A percentile compares a stretch with the other conserved stretches of the same genome.
Conservation (phyloP, 805 yeast species). For the Nakazawaea ernobii region DNA sequence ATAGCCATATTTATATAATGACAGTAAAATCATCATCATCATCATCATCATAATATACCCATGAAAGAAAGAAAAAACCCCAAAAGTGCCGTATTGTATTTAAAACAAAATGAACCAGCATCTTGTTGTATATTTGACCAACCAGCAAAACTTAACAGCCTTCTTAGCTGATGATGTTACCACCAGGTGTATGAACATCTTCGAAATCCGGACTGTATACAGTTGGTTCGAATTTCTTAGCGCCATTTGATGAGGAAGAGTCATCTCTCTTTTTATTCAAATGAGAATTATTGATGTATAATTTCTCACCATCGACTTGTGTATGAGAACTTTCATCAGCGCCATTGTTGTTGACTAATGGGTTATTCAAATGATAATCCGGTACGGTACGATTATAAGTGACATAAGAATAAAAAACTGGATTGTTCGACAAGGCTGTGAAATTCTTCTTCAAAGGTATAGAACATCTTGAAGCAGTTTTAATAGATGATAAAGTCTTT, state of each 20-base stretch:
- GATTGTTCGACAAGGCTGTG: slow-evolving; percentile 6
- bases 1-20: too few relatives aligned
- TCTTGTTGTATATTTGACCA: too few relatives aligned
- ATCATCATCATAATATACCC: too few relatives aligned
- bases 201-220: slow-evolving; percentile 20
- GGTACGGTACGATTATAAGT: background rate
- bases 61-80: too few relatives aligned
- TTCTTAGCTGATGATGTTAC: slow-evolving; percentile 19
- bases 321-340: slow-evolving; percentile 22
- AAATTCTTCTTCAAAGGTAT: slow-evolving; percentile 4
- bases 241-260: background rate
- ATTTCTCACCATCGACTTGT: slow-evolving; percentile 23
- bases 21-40: too few relatives aligned
- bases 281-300: slow-evolving; percentile 14
- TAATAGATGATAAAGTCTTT: slow-evolving; percentile 3
- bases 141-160: too few relatives aligned
- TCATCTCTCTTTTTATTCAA: slow-evolving; percentile 3
- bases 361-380: slow-evolving; percentile 10
- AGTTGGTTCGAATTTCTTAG: slow-evolving; percentile 23
- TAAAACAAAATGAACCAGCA: too few relatives aligned
- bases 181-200: slow-evolving; percentile 19
- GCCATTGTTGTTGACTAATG: slow-evolving; percentile 23
- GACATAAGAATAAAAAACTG: slow-evolving; percentile 8
- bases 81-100: too few relatives aligned
- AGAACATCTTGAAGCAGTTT: slow-evolving; percentile 8